A percentile compares a stretch with the other conserved stretches of the same genome.
Conservation (phyloP, 768 basidiomycete genomes). For the Botryobasidium botryosum region DNA sequence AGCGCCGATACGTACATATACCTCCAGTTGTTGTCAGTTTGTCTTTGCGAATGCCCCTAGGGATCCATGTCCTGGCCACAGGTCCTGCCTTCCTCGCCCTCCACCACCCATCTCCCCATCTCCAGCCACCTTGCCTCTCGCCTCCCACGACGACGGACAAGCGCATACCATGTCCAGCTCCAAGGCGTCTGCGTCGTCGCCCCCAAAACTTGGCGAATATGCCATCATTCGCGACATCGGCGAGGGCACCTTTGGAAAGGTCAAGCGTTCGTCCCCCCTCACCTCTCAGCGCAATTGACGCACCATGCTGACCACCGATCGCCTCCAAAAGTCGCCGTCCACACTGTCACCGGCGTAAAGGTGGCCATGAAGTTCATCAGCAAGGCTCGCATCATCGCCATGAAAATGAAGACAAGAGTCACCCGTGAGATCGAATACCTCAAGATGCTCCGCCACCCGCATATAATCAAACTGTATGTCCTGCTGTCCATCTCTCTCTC, state of each 20-base stretch:
- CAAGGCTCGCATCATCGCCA: slow-evolving; percentile 80
- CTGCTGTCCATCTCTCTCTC: slow-evolving; percentile 1
- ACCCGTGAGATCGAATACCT: slow-evolving; percentile 95
- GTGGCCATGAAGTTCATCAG: slow-evolving; percentile 98
- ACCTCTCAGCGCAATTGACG: neutral
- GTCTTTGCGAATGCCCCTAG: too few relatives aligned
- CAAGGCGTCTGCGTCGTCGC: neutral
- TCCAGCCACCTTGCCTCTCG: too few relatives aligned
- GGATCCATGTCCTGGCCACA: too few relatives aligned
- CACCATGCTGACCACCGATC: neutral
- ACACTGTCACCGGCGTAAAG: slow-evolving; percentile 84
- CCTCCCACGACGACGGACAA: too few relatives aligned
- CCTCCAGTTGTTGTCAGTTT: too few relatives aligned
- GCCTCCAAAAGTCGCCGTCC: slow-evolving; percentile 62
- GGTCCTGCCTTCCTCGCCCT: too few relatives aligned
- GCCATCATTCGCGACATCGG: slow-evolving; percentile 76
- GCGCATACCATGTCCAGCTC: too few relatives aligned
- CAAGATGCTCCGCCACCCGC: slow-evolving; percentile 81
- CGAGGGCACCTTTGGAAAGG: slow-evolving; percentile 96
- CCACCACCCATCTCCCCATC: too few relatives aligned
- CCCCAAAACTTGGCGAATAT: slow-evolving; percentile 70
- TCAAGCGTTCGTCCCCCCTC: slow-evolving; percentile 63
- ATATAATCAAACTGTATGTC: slow-evolving; percentile 91
- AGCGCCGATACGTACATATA: too few relatives aligned
- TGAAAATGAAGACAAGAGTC: slow-evolving; percentile 83